Conservation (phyloP, 352 stramenopile species). For the Globisporangium nodosum region DNA sequence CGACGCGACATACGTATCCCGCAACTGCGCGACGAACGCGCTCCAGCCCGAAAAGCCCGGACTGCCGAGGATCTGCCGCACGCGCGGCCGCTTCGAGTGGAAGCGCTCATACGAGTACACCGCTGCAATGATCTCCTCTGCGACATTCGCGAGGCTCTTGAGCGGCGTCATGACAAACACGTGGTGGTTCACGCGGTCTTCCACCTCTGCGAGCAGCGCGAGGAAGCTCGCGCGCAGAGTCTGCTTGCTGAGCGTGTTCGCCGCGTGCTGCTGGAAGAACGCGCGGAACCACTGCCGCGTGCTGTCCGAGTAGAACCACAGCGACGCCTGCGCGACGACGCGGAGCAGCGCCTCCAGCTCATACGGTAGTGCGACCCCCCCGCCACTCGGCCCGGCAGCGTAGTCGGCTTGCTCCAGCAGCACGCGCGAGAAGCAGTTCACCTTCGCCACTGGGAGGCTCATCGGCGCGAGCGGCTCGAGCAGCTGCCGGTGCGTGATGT, state of each 20-base stretch:
- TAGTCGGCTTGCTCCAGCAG: slow-evolving; percentile 31
- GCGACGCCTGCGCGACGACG: slow-evolving; percentile 25
- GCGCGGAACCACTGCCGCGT: slow-evolving; percentile 32
- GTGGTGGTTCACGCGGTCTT: slow-evolving; percentile 38
- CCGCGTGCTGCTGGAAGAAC: slow-evolving; percentile 37
- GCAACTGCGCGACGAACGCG: slow-evolving; percentile 56
- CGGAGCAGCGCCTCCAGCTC: slow-evolving; percentile 39
- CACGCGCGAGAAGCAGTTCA: slow-evolving; percentile 42
- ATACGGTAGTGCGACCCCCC: slow-evolving; percentile 10
- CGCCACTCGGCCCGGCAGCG: slow-evolving; percentile 1
- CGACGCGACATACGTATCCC: slow-evolving; percentile 45
- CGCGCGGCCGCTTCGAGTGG: slow-evolving; percentile 28
- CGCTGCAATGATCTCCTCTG: slow-evolving; percentile 56
- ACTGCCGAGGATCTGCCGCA: slow-evolving; percentile 44
- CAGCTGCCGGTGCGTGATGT: slow-evolving; percentile 33
- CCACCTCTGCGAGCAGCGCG: slow-evolving; percentile 30
- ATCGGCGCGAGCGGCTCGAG: slow-evolving; percentile 17
- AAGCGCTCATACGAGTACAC: slow-evolving; percentile 56
- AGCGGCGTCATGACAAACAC: slow-evolving; percentile 39
- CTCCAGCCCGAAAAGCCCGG: slow-evolving; percentile 53
- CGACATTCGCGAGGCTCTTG: slow-evolving; percentile 31
- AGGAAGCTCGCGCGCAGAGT: slow-evolving; percentile 41
- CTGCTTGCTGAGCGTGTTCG: slow-evolving; percentile 32
- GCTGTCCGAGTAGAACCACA: slow-evolving; percentile 51
- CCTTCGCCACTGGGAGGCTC: slow-evolving; percentile 18